Percentiles rank a stretch among this genome's conserved stretches.
These are phyloP conservation scores for Phytophthora macrochlamydospora DNA, from an alignment of 352 stramenopile species.

Conservation along the genomic window DNA sequence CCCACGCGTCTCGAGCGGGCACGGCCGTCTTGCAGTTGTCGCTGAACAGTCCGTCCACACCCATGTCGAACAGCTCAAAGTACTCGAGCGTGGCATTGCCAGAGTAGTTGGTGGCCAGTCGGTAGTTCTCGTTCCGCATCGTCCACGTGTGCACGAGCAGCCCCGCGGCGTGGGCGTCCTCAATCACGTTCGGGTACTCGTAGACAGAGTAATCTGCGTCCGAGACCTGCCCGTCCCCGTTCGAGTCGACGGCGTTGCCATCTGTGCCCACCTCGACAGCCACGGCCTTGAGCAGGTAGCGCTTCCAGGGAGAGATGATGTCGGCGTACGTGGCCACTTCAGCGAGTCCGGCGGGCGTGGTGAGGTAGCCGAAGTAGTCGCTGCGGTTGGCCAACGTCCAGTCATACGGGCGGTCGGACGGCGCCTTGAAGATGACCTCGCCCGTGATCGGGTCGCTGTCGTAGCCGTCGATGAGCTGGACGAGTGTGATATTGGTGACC, in stretches of 20 bases:
- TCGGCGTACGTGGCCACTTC: conserved; percentile 73
- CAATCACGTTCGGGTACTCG: conserved; percentile 46
- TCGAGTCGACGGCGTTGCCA: conserved; percentile 56
- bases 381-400: conserved; percentile 63
- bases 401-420: conserved; percentile 64
- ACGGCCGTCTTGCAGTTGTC: conserved; percentile 63
- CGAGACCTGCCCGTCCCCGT: conserved; percentile 62
- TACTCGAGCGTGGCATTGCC: conserved; percentile 54
- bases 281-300: conserved; percentile 67
- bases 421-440: conserved; percentile 47
- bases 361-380: conserved; percentile 57
- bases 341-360: conserved; percentile 59
- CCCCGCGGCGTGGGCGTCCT: conserved; percentile 57
- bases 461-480: conserved; percentile 78
- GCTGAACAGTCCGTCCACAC: conserved; percentile 68
- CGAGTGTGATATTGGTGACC: conserved; percentile 71
- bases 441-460: conserved; percentile 63
- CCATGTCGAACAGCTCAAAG: conserved; percentile 65
- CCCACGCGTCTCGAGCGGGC: conserved; percentile 29
- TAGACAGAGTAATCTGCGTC: conserved; percentile 69
- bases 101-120: conserved; percentile 59
- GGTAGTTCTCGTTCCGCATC: conserved; percentile 73
- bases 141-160: conserved; percentile 59
- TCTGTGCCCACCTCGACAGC: conserved; percentile 43
- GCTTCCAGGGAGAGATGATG: conserved; percentile 84